Evolutionary conservation across 140 eudicot genomes (phyloP).

Genomic region (Cichorium intybus): DNA sequence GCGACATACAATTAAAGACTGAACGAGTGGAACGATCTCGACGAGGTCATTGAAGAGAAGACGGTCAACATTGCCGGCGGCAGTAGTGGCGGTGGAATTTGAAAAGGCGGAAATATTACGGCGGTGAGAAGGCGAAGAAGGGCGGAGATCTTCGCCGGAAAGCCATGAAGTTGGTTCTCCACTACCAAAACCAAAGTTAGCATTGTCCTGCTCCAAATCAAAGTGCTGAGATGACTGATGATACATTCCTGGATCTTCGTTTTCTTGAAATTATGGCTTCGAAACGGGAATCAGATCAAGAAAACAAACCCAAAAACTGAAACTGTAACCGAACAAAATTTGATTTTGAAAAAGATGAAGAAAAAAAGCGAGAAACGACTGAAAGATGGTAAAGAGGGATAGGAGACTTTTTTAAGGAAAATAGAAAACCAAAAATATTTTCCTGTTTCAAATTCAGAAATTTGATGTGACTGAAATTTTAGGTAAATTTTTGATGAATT

Average conservation of each 20-base stretch:
- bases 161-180: slow-evolving; percentile 77
- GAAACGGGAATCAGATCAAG: slow-evolving; percentile 10
- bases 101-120: slow-evolving; percentile 54
- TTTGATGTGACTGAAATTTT: not conserved
- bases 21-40: slow-evolving; percentile 94
- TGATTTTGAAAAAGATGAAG: slow-evolving; percentile 13
- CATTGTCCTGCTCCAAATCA: slow-evolving; percentile 57
- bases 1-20: slow-evolving; percentile 68
- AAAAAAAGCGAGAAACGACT: not conserved
- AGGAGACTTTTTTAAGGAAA: slow-evolving; percentile 20
- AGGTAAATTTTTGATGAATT: too few species aligned
- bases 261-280: not conserved
- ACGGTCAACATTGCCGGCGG: slow-evolving; percentile 63
- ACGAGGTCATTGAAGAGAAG: slow-evolving; percentile 68
- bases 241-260: slow-evolving; percentile 38
- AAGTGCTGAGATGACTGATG: slow-evolving; percentile 57
- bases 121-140: slow-evolving; percentile 35
- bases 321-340: slow-evolving; percentile 6
- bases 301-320: slow-evolving; percentile 2
- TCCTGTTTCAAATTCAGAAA: not conserved
- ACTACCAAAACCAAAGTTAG: slow-evolving; percentile 31
- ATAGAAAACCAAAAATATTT: not conserved
- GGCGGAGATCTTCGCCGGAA: slow-evolving; percentile 52
- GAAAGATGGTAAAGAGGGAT: slow-evolving; percentile 15
- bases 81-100: slow-evolving; percentile 37